These are phyloP conservation scores for Tetradesmus lagerheimii DNA, from an alignment of 139 green algal genomes.

Conservation along the genomic window DNA sequence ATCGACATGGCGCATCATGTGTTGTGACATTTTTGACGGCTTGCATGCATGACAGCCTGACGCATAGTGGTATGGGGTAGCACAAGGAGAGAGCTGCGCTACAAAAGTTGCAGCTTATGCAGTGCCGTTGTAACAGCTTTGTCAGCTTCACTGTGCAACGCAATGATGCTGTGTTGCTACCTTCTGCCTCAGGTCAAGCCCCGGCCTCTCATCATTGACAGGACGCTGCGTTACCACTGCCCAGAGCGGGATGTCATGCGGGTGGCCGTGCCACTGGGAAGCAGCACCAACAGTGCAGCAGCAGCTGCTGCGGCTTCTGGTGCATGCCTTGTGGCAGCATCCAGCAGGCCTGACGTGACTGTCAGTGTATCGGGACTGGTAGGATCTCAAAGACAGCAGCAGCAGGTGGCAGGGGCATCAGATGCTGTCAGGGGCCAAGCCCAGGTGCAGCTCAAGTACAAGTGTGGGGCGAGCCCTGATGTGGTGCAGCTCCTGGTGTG, in stretches of 20 bases:
- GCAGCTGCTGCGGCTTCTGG: neutral
- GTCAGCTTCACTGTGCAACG: too few relatives aligned
- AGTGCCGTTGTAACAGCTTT: too few relatives aligned
- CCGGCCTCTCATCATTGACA: conserved; percentile 65
- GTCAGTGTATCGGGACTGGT: neutral
- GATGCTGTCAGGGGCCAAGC: neutral
- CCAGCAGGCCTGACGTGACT: conserved; percentile 6
- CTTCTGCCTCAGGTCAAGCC: conserved; percentile 49
- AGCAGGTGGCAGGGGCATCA: neutral
- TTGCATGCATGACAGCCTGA: too few relatives aligned
- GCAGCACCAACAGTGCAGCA: neutral
- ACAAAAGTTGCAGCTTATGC: too few relatives aligned
- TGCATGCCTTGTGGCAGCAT: neutral
- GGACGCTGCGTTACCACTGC: conserved; percentile 59
- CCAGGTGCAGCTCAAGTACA: conserved; percentile 64
- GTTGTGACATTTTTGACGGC: too few relatives aligned
- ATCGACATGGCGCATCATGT: too few relatives aligned
- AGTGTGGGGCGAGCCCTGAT: conserved; percentile 61
- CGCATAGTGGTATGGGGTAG: too few relatives aligned
- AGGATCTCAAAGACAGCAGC: neutral
- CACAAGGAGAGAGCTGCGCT: too few relatives aligned
- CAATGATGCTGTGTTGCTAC: too few relatives aligned
- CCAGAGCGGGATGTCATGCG: conserved; percentile 24
- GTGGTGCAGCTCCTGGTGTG: conserved; percentile 67
- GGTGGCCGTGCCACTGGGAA: neutral